phyloP scores from a whole-genome alignment of 2,329 filamentous ascomycete genomes.

The Nemania abortiva region DNA sequence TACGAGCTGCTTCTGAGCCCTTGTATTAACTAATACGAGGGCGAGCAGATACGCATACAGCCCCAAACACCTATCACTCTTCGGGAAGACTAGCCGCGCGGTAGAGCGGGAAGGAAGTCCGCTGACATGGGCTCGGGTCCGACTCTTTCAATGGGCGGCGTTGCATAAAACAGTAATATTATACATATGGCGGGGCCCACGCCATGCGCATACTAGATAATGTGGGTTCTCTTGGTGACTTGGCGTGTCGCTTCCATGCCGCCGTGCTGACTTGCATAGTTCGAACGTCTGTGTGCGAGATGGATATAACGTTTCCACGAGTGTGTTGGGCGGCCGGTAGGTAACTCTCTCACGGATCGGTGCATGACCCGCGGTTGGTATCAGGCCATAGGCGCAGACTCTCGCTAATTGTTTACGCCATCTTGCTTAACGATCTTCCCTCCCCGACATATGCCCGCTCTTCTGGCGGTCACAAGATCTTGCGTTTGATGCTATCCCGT shows the following conservation, averaged over 20 bases:
- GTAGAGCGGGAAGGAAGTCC: conserved; percentile 28
- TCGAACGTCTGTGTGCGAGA: background rate
- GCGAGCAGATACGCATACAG: background rate
- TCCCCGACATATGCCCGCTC: background rate
- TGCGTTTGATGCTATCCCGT: background rate
- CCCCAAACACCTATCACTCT: background rate
- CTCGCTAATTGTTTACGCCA: background rate
- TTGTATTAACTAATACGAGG: conserved; percentile 7
- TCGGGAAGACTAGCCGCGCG: conserved; percentile 22
- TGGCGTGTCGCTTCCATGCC: conserved; percentile 4
- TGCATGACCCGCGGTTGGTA: background rate
- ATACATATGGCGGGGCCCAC: conserved; percentile 7
- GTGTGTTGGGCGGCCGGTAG: background rate
- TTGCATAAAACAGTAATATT: conserved; percentile 13
- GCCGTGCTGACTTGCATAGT: conserved; percentile 7
- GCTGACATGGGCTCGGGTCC: conserved; percentile 24
- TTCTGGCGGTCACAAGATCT: conserved; percentile 1
- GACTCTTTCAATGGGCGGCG: conserved; percentile 1
- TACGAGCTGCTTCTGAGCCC: background rate
- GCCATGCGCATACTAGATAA: conserved; percentile 8
- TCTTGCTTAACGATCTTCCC: background rate
- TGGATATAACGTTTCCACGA: background rate
- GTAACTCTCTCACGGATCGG: background rate
- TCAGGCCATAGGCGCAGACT: background rate
- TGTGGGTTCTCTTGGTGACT: conserved; percentile 7